Conservation (phyloP, 345 rosid species). For the Hibiscus mutabilis region DNA sequence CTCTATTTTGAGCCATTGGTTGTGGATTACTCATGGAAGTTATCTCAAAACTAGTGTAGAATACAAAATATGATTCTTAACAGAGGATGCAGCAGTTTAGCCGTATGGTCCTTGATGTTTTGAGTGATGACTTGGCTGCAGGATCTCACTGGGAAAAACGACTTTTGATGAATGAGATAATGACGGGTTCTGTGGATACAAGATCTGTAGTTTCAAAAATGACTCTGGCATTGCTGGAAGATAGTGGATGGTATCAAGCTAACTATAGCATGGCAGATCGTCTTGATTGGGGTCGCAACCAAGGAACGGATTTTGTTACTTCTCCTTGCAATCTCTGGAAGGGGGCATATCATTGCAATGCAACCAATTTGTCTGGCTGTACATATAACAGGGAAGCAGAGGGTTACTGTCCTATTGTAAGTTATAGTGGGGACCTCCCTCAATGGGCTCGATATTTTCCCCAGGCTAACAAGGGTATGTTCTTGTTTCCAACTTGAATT, state of each 20-base stretch:
- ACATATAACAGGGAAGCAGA: conserved; percentile 99
- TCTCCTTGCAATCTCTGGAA: conserved; percentile 92
- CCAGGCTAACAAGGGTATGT: conserved; percentile 85
- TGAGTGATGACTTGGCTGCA: conserved; percentile 19
- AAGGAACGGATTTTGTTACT: conserved; percentile 91
- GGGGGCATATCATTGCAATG: conserved; percentile 93
- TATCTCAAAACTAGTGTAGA: neutral
- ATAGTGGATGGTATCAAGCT: conserved; percentile 99
- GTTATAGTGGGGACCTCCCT: conserved; percentile 87
- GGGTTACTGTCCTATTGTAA: conserved; percentile 96
- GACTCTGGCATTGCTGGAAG: conserved; percentile 92
- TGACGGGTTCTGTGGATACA: conserved; percentile 99
- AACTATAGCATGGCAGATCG: conserved; percentile 95
- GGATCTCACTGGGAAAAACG: conserved; percentile 99
- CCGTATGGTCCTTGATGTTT: conserved; percentile 2
- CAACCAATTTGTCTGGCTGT: conserved; percentile 88
- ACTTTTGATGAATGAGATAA: conserved; percentile 96
- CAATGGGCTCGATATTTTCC: conserved; percentile 97
- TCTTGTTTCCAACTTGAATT: neutral
- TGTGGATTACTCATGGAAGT: neutral
- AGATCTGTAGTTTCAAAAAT: conserved; percentile 96
- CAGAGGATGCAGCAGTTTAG: neutral
- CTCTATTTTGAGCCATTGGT: neutral
- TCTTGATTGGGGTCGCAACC: conserved; percentile 96
- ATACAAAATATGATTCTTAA: neutral